A percentile compares a stretch with the other conserved stretches of the same genome.
phyloP scores from a whole-genome alignment of 805 yeast genomes.

The Metschnikowia reukaufii region DNA sequence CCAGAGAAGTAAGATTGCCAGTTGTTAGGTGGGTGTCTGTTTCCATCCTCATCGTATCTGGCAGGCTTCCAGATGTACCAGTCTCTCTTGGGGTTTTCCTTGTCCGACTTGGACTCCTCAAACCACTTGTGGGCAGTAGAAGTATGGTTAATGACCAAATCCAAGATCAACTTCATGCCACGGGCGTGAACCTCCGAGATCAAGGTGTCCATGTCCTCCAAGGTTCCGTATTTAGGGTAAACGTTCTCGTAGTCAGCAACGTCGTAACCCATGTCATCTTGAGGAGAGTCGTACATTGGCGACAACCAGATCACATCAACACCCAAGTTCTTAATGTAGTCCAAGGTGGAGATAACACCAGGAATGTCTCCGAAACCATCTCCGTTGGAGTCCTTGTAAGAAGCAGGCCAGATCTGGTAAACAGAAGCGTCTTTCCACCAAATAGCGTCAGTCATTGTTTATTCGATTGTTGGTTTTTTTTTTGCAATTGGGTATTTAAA shows the following conservation, averaged over 20 bases:
- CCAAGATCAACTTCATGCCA: slow-evolving; percentile 53
- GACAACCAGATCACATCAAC: slow-evolving; percentile 56
- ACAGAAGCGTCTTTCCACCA: slow-evolving; percentile 62
- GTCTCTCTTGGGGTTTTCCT: slow-evolving; percentile 55
- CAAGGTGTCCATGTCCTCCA: slow-evolving; percentile 51
- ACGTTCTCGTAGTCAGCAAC: slow-evolving; percentile 54
- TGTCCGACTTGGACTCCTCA: slow-evolving; percentile 52
- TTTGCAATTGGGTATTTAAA: not conserved
- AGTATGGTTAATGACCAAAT: slow-evolving; percentile 60
- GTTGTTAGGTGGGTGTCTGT: slow-evolving; percentile 56
- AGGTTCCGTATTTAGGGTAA: slow-evolving; percentile 52
- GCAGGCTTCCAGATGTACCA: slow-evolving; percentile 62
- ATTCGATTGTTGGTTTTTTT: not conserved
- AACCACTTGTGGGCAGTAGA: slow-evolving; percentile 59
- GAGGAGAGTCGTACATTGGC: slow-evolving; percentile 60
- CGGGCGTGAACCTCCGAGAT: slow-evolving; percentile 47
- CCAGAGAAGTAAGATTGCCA: slow-evolving; percentile 56
- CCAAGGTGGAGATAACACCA: slow-evolving; percentile 52
- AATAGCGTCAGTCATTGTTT: slow-evolving; percentile 14
- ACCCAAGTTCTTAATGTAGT: slow-evolving; percentile 51
- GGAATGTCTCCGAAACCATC: slow-evolving; percentile 61
- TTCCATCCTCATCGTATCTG: slow-evolving; percentile 46
- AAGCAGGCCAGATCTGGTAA: slow-evolving; percentile 63
- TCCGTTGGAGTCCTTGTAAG: slow-evolving; percentile 56
- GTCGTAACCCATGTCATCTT: slow-evolving; percentile 64